A percentile compares a stretch with the other conserved stretches of the same genome.
Evolutionary conservation across 1,139 yeast genomes (phyloP).

Genomic region (Komagataea norvegica): DNA sequence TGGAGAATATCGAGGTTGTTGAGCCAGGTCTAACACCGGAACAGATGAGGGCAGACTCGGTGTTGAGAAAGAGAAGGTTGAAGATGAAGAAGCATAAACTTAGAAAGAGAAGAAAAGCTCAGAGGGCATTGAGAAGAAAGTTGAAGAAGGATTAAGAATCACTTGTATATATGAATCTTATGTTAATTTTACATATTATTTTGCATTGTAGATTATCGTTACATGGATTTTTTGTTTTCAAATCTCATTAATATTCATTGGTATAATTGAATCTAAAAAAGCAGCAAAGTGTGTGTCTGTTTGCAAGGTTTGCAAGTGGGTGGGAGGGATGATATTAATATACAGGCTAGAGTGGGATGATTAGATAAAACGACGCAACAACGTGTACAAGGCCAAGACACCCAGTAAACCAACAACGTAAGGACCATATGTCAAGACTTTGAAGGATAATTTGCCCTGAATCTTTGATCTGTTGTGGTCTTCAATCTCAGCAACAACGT

Average conservation of each 20-base stretch:
- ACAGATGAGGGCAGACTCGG: constrained; percentile 44
- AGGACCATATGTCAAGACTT: constrained; percentile 35
- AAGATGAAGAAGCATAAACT: constrained; percentile 72
- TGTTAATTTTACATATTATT: too few species aligned
- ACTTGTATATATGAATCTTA: constrained; percentile 8
- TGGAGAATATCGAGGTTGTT: constrained; percentile 7
- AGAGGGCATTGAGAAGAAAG: constrained; percentile 29
- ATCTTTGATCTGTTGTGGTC: constrained; percentile 54
- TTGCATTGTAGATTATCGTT: too few species aligned
- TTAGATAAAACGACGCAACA: constrained; percentile 7
- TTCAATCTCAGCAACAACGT: constrained; percentile 62
- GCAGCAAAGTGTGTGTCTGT: constrained; percentile 9
- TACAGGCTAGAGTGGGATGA: not conserved
- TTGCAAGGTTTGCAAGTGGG: too few species aligned
- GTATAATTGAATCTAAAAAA: not conserved
- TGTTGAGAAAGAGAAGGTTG: constrained; percentile 61
- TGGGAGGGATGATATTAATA: not conserved
- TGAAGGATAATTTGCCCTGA: constrained; percentile 52
- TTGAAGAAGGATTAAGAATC: constrained; percentile 24
- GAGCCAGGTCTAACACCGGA: constrained; percentile 5
- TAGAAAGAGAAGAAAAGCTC: constrained; percentile 60
- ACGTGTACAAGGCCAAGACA: constrained; percentile 3
- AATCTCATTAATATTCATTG: not conserved
- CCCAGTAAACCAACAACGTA: constrained; percentile 15
- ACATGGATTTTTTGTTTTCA: too few species aligned